phyloP scores from a whole-genome alignment of 2,329 filamentous ascomycete species.

The Fusarium cicatricum region DNA sequence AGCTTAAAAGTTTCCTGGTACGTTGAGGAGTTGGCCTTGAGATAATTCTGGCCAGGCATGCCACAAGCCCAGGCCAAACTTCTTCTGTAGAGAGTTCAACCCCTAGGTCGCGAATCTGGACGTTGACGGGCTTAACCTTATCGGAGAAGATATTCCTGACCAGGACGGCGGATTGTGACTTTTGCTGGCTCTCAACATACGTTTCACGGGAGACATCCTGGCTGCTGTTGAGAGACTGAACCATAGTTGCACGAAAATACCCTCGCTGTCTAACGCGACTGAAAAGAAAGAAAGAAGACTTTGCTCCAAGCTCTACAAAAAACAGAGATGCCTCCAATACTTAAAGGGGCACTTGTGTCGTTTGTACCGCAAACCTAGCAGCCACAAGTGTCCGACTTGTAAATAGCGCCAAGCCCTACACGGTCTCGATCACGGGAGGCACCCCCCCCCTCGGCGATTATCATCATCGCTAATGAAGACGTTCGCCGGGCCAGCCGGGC shows the following conservation, averaged over 20 bases:
- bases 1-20: constrained; percentile 64
- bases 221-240: background rate
- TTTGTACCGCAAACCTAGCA: too few species aligned
- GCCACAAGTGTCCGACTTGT: too few species aligned
- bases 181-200: background rate
- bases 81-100: constrained; percentile 65
- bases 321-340: too few species aligned
- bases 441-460: too few species aligned
- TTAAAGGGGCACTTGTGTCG: too few species aligned
- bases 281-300: too few species aligned
- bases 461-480: too few species aligned
- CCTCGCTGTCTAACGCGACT: background rate
- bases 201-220: background rate
- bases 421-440: too few species aligned
- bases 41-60: constrained; percentile 38
- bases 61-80: constrained; percentile 55
- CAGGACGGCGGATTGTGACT: background rate
- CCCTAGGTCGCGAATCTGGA: constrained; percentile 60
- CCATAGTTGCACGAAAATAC: too few species aligned
- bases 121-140: constrained; percentile 61
- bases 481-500: too few species aligned
- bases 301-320: too few species aligned
- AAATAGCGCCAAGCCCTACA: too few species aligned
- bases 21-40: constrained; percentile 31
- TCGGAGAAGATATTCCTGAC: constrained; percentile 46